Evolutionary conservation across 495 filamentous ascomycete genomes (phyloP), one percentile per base, ranked within the genome.

Genomic region (Friedmanniomyces endolithicus): DNA sequence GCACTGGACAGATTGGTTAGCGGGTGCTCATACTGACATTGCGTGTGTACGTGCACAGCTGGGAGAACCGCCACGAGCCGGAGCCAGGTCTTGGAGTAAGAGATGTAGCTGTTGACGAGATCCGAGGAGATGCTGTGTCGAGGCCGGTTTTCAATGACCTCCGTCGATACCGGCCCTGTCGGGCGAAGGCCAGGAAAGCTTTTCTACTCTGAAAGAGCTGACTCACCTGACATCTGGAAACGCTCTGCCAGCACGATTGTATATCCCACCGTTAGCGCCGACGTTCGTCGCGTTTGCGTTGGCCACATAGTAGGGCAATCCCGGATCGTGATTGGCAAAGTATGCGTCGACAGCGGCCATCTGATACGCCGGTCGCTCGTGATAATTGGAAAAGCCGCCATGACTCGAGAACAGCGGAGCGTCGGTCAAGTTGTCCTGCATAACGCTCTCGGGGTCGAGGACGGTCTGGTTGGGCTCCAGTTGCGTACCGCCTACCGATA

Each of bases 161-260:
- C 27, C 27, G 27, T 9, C 27, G 27, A 31, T 9, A 4, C 27
- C 27, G 9, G 27, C 27, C 9, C 9, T 31, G 4, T 31, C 4
- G 27, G 27, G 9, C 27, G 27, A 3, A 31, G 3, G 27, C 9
- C 9, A 31, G 3, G 27, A 9, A 31, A 9, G n/a, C n/a, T n/a
- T n/a, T n/a, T n/a, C n/a, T n/a, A n/a, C n/a, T n/a, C n/a, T n/a
- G n/a, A n/a, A n/a, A n/a, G 12, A 22, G 19, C 12, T n/a, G 39
- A n/a, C 39, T 41, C 16, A 41, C 39, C 39, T 47, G 35, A 88
- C 75, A 52, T 88, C 84, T 0, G 84, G 83, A 56, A 77, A 84
- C 3, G 72, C 83, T 22, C 84, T 72, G 0, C 82, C 81, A 6
- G 71, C 70, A 11, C 74, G 72, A 62, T 81, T 82, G 67, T 81